Evolutionary conservation across 352 stramenopile species (phyloP).

Genomic region (Plasmopara halstedii): DNA sequence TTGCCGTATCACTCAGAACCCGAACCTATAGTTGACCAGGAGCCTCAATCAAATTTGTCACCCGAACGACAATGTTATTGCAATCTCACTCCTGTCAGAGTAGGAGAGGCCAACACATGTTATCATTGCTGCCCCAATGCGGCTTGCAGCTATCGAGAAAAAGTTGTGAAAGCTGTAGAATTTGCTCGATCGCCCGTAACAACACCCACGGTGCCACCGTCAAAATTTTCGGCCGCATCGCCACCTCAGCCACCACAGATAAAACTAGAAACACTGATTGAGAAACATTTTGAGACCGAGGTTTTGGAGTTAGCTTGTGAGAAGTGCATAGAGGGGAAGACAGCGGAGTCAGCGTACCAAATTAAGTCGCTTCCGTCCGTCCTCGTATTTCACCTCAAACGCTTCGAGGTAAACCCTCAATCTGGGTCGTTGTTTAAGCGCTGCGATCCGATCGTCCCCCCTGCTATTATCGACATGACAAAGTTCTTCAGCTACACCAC

Average conservation of each 20-base stretch:
- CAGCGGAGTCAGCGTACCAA: constrained; percentile 50
- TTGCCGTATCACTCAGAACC: constrained; percentile 36
- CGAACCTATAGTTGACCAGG: constrained; percentile 22
- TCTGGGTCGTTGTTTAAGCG: constrained; percentile 72
- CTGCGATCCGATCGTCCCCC: constrained; percentile 64
- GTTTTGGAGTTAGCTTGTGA: constrained; percentile 76
- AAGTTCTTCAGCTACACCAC: constrained; percentile 28
- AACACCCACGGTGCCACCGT: constrained; percentile 5
- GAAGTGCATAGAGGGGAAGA: constrained; percentile 65
- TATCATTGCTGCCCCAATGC: constrained; percentile 56
- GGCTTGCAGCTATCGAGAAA: constrained; percentile 59
- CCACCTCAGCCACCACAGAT: constrained; percentile 21
- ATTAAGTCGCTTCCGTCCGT: constrained; percentile 64
- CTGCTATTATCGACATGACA: constrained; percentile 31
- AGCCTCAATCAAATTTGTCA: constrained; percentile 25
- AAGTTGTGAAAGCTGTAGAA: constrained; percentile 9
- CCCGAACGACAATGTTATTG: constrained; percentile 51
- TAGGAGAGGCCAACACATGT: constrained; percentile 24
- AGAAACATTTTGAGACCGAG: constrained; percentile 75
- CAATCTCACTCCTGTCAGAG: constrained; percentile 28
- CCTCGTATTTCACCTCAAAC: constrained; percentile 78
- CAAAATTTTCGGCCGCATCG: constrained; percentile 4
- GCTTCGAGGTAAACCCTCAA: constrained; percentile 72
- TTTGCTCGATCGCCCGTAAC: constrained; percentile 4
- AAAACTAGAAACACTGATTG: constrained; percentile 48